Evolutionary conservation across 2,329 filamentous ascomycete species (phyloP).

Genomic region (Fusarium udum): DNA sequence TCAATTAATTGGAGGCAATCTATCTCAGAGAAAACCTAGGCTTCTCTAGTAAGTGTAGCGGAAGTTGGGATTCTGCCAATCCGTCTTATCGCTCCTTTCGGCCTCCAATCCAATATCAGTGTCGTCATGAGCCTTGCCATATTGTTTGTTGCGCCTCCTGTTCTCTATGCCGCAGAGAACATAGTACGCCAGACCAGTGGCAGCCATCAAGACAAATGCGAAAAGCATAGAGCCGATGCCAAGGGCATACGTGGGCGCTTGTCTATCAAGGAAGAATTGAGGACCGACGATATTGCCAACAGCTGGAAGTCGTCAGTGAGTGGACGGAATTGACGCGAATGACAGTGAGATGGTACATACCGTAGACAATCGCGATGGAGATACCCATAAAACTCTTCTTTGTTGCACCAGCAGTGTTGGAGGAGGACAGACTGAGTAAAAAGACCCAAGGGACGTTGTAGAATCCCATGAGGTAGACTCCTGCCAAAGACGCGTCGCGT

Average conservation of each 20-base stretch:
- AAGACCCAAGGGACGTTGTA: slow-evolving; percentile 47
- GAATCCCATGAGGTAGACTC: slow-evolving; percentile 48
- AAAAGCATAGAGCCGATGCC: slow-evolving; percentile 44
- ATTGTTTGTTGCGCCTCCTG: slow-evolving; percentile 25
- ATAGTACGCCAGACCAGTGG: slow-evolving; percentile 34
- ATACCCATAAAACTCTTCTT: slow-evolving; percentile 46
- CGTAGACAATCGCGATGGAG: slow-evolving; percentile 44
- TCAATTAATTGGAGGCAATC: not conserved
- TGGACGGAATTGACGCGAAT: fast-evolving
- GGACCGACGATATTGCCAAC: slow-evolving; percentile 47
- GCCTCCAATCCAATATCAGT: slow-evolving; percentile 7
- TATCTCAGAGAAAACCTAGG: fast-evolving
- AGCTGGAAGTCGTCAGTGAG: slow-evolving; percentile 3
- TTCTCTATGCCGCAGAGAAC: slow-evolving; percentile 39
- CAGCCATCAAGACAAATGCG: slow-evolving; percentile 42
- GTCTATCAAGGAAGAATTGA: slow-evolving; percentile 41
- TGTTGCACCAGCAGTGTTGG: slow-evolving; percentile 44
- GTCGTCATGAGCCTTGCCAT: slow-evolving; percentile 5
- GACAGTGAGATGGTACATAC: not conserved
- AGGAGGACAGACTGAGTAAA: slow-evolving; percentile 44
- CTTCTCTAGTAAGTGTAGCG: slow-evolving; percentile 20
- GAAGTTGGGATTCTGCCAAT: slow-evolving; percentile 32
- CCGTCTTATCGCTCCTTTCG: slow-evolving; percentile 23
- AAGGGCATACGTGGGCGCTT: slow-evolving; percentile 43
- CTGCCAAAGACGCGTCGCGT: slow-evolving; percentile 42